phyloP scores from a whole-genome alignment of 202 grass and related monocot genomes.

The Thinopyrum obtusiflorum region DNA sequence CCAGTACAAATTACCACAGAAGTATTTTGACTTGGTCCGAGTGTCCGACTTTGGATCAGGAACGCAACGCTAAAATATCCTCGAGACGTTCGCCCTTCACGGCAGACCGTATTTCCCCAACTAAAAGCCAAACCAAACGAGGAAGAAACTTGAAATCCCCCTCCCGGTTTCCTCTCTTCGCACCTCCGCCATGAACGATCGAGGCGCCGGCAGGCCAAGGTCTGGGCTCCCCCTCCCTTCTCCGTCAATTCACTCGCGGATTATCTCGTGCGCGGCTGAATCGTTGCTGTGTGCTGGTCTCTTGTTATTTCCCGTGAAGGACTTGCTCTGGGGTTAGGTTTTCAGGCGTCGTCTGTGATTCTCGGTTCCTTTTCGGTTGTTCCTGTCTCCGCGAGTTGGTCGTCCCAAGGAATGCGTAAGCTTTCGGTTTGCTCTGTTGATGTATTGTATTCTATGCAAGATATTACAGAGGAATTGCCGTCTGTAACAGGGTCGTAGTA shows the following conservation, averaged over 20 bases:
- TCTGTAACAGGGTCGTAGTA: neutral
- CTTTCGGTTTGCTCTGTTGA: neutral
- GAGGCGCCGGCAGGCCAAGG: neutral
- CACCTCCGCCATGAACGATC: neutral
- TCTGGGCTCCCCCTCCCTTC: neutral
- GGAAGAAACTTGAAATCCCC: neutral
- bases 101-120: neutral
- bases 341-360: neutral
- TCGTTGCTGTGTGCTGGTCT: neutral
- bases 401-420: neutral
- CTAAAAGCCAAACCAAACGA: neutral
- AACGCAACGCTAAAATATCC: no score
- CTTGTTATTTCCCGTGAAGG: neutral
- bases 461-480: neutral
- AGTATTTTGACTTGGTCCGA: no score
- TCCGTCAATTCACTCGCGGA: neutral
- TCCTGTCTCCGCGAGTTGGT: neutral
- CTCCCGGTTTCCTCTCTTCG: neutral
- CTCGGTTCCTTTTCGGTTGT: neutral
- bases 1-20: no score
- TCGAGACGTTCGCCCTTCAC: neutral
- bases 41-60: no score
- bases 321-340: neutral
- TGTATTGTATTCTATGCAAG: neutral
- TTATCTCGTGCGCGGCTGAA: neutral